These are phyloP conservation scores for Umbelopsis sp. DNA, from an alignment of 192 early-diverging fungal species.

Conservation along the genomic window DNA sequence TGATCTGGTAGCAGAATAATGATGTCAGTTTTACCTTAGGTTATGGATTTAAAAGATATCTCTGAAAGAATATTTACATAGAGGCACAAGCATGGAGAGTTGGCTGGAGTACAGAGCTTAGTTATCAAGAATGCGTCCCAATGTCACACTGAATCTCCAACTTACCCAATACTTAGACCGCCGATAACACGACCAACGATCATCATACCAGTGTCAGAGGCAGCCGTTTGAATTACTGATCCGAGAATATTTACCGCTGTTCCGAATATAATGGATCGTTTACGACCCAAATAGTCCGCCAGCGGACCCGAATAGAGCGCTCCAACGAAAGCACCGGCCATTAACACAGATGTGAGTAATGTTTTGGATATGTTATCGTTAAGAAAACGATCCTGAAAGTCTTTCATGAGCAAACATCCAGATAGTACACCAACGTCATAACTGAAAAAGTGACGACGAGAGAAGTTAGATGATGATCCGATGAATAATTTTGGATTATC, in stretches of 20 bases:
- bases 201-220: slow-evolving; percentile 44
- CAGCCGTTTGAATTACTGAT: slow-evolving; percentile 54
- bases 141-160: neutral
- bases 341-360: slow-evolving; percentile 30
- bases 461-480: neutral
- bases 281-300: slow-evolving; percentile 52
- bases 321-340: slow-evolving; percentile 69
- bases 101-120: slow-evolving; percentile 29
- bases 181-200: slow-evolving; percentile 56
- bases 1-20: slow-evolving; percentile 40
- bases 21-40: neutral
- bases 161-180: slow-evolving; percentile 51
- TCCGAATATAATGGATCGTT: slow-evolving; percentile 45
- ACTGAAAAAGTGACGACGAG: neutral
- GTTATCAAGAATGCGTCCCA: neutral
- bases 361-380: neutral
- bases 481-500: too few species aligned
- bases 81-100: slow-evolving; percentile 61
- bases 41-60: neutral
- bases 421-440: slow-evolving; percentile 39
- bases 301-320: slow-evolving; percentile 66
- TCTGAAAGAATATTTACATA: slow-evolving; percentile 30
- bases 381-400: slow-evolving; percentile 21
- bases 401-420: slow-evolving; percentile 30
- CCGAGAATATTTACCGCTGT: slow-evolving; percentile 56